Percentiles rank a stretch among this genome's conserved stretches.
Conservation (phyloP, 192 early-diverging fungal species). For the Linnemannia exigua region DNA sequence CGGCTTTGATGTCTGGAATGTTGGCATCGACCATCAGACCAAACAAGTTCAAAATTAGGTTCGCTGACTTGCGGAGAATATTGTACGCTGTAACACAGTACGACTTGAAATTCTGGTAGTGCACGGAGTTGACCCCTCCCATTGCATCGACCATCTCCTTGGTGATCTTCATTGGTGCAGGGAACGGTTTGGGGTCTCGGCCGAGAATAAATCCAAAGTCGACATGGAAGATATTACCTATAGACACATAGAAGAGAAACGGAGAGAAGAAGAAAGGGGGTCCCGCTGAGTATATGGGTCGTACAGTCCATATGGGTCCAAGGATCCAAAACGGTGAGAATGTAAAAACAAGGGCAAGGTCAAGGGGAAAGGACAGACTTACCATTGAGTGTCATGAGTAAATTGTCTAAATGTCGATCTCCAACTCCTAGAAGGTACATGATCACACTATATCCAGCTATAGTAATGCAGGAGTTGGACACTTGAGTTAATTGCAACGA, state of each 20-base stretch:
- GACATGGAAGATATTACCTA: conserved; percentile 94
- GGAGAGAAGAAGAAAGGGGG: conserved; percentile 14
- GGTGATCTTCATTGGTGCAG: conserved; percentile 99
- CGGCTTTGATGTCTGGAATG: conserved; percentile 97
- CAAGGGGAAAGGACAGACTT: conserved; percentile 8
- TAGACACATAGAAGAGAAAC: neutral
- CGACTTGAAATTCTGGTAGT: conserved; percentile 92
- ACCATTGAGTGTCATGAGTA: conserved; percentile 90
- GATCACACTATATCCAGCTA: conserved; percentile 98
- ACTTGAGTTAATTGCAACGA: neutral
- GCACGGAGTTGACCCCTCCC: conserved; percentile 91
- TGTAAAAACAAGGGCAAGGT: neutral
- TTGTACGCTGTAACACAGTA: conserved; percentile 98
- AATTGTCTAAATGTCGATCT: conserved; percentile 98
- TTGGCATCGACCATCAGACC: conserved; percentile 98
- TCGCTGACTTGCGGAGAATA: conserved; percentile 92
- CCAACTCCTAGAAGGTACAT: conserved; percentile 98
- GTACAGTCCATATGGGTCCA: neutral
- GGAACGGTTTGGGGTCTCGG: conserved; percentile 99
- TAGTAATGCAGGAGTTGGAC: conserved; percentile 11
- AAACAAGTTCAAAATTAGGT: conserved; percentile 98
- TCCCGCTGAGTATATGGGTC: neutral
- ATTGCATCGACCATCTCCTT: conserved; percentile 99
- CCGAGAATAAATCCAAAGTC: conserved; percentile 99
- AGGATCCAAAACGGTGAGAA: neutral